Evolutionary conservation across 805 yeast species (phyloP), one percentile per base, ranked within the genome.

Genomic region (Metschnikowia corniflorae): DNA sequence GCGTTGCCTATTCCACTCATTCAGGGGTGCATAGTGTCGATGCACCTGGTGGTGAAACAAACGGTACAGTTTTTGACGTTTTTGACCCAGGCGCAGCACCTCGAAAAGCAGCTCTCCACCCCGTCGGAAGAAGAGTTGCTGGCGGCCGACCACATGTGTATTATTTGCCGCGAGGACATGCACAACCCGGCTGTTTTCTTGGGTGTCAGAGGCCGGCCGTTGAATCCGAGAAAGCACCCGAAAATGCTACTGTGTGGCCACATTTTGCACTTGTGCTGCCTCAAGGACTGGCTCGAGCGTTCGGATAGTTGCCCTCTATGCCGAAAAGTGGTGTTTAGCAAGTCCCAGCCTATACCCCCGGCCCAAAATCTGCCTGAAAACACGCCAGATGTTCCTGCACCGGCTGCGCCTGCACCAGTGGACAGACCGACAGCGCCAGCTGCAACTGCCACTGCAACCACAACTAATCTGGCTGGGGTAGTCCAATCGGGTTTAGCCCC

Each of bases 271-370:
- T 65, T 83, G 61, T 89, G 93, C 4, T 93, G 98, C 58, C 70
- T 93, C 44, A 84, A 86, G 53, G 82, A 84, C 47, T 93, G 98
- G 98, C 69, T 93, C 49, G 94, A 86, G 54, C 74, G 95, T 46
- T 86, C 96, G 0, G 91, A 82, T 49, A 76, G 78, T n/a, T 93
- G 98, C 64, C 98, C 98, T 2, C 78, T 89, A 36, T 93, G 98
- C 58, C 70, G 96, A 43, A 69, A 81, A 20, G 75, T 78, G 8
- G 94, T 87, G 6, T 67, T 68, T 42, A 51, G 40, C 16, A 28
- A 31, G 4, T 10, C 35, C 15, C 19, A 18, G 10, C 18, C 19
- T 10, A 13, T n/a, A 10, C 24, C 24, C 12, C 24, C 24, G 9
- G 24, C 24, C 12, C 24, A 21, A 21, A 10, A 10, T 10, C n/a